phyloP scores from a whole-genome alignment of 331 rosid species.

The Saraca asoca region DNA sequence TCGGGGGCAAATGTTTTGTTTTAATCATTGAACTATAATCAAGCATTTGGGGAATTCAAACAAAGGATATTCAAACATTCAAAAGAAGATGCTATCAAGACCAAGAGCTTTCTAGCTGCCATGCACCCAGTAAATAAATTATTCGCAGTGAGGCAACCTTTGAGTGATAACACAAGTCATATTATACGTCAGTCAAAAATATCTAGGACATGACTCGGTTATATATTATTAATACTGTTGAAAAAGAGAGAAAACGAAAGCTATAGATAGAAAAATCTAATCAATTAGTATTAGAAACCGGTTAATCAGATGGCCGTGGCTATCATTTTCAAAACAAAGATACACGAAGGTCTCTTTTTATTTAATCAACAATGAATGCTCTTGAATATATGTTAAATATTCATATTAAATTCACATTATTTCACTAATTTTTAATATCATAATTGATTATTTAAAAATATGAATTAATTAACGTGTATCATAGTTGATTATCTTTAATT shows the following conservation, averaged over 20 bases:
- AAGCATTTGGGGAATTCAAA: slow-evolving; percentile 1
- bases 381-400: too few species aligned
- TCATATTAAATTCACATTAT: too few species aligned
- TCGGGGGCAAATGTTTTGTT: background rate
- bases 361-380: background rate
- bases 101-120: slow-evolving; percentile 32
- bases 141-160: slow-evolving; percentile 11
- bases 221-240: background rate
- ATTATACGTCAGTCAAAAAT: slow-evolving; percentile 22
- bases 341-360: slow-evolving; percentile 15
- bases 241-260: slow-evolving; percentile 1
- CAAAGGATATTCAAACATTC: slow-evolving; percentile 12
- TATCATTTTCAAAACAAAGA: background rate
- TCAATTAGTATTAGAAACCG: slow-evolving; percentile 5
- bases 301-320: slow-evolving; percentile 35
- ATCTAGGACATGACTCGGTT: slow-evolving; percentile 23
- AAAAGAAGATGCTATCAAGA: background rate
- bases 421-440: too few species aligned
- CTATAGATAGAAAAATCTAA: slow-evolving; percentile 26
- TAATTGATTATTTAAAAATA: too few species aligned
- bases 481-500: too few species aligned
- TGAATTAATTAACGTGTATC: too few species aligned
- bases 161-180: slow-evolving; percentile 13
- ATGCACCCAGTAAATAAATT: slow-evolving; percentile 17
- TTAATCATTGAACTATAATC: slow-evolving; percentile 18